Evolutionary conservation across 192 early-diverging fungal genomes (phyloP).

Genomic region (Coemansia aciculifera): DNA sequence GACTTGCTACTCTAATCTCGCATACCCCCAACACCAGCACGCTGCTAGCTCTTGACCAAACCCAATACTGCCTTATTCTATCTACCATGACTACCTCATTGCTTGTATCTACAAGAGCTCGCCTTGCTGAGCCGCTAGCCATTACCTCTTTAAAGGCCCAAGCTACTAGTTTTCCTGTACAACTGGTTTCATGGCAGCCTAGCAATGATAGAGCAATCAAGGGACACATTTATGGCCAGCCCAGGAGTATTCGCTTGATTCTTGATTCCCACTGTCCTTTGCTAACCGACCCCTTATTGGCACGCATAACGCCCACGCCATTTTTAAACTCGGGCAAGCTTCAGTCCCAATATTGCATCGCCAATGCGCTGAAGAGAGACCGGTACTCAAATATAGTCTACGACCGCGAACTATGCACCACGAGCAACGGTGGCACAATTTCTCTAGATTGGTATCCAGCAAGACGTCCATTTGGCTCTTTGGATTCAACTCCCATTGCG

Average conservation of each 20-base stretch:
- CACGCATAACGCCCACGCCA: slow-evolving; percentile 60
- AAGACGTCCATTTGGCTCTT: slow-evolving; percentile 48
- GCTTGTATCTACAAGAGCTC: neutral
- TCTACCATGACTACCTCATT: neutral
- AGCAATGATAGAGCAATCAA: neutral
- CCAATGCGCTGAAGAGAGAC: slow-evolving; percentile 39
- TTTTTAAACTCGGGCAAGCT: slow-evolving; percentile 69
- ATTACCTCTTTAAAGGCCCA: neutral
- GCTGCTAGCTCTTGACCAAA: neutral
- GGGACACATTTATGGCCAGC: neutral
- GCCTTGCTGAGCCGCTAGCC: neutral
- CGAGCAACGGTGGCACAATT: slow-evolving; percentile 74
- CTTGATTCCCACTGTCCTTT: slow-evolving; percentile 43
- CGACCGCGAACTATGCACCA: slow-evolving; percentile 47
- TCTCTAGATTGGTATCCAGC: slow-evolving; percentile 77
- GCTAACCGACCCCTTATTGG: slow-evolving; percentile 42
- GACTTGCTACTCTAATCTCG: no score
- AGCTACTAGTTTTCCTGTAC: neutral
- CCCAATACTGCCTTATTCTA: neutral
- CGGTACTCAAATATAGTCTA: neutral
- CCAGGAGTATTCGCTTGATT: neutral
- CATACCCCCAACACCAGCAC: no score
- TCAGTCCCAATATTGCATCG: slow-evolving; percentile 56
- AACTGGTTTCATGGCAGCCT: neutral
- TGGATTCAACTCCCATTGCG: slow-evolving; percentile 54